These are phyloP conservation scores for Scortechinia acanthostroma DNA, from an alignment of 2,329 filamentous ascomycete genomes.

Conservation along the genomic window DNA sequence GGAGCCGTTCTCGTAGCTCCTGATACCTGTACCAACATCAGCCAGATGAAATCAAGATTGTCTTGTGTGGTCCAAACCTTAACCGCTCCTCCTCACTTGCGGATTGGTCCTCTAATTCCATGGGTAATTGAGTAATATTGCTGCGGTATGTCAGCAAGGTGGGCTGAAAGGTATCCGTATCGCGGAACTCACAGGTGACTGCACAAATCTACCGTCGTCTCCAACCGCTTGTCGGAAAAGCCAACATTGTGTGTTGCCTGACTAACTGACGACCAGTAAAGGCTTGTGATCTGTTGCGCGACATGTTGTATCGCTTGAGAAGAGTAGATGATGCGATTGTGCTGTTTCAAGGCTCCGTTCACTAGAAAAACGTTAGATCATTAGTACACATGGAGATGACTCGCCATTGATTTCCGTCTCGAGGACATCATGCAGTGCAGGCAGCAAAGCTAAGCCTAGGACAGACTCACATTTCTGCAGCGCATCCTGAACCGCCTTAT, in stretches of 20 bases:
- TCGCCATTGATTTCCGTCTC: background rate
- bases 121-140: constrained; percentile 24
- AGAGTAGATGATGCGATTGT: constrained; percentile 42
- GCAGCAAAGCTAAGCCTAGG: constrained; percentile 3
- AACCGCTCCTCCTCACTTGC: constrained; percentile 17
- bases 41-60: constrained; percentile 8
- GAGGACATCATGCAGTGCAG: no score
- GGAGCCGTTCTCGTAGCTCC: constrained; percentile 28
- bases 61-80: constrained; percentile 16
- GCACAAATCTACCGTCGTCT: background rate
- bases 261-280: constrained; percentile 41
- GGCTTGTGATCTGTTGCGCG: constrained; percentile 41
- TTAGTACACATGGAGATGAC: background rate
- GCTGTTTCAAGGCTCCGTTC: constrained; percentile 38
- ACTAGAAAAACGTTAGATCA: constrained; percentile 16
- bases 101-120: constrained; percentile 19
- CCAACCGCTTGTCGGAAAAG: background rate
- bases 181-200: background rate
- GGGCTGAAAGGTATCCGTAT: background rate
- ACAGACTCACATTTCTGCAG: constrained; percentile 34
- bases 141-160: constrained; percentile 11
- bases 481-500: constrained; percentile 37
- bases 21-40: constrained; percentile 20
- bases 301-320: constrained; percentile 44
- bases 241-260: constrained; percentile 13